A percentile compares a stretch with the other conserved stretches of the same genome.
Evolutionary conservation across 75 land plant genomes (phyloP).

Genomic region (Isoetes taiwanensis): DNA sequence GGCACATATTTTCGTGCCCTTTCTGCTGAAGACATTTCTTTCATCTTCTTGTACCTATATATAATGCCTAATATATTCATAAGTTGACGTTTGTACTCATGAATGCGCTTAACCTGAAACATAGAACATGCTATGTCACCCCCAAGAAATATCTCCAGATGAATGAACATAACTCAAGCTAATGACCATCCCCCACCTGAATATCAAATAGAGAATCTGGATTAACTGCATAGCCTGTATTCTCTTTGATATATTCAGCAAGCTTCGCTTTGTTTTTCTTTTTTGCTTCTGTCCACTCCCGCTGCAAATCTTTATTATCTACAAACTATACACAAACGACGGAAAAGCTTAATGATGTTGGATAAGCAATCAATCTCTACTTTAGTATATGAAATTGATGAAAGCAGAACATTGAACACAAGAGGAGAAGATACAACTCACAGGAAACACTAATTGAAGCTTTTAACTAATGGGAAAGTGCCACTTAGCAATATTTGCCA

Average conservation of each 20-base stretch:
- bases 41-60: constrained; percentile 91
- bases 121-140: not conserved
- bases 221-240: constrained; percentile 71
- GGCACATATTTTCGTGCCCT: constrained; percentile 58
- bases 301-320: constrained; percentile 58
- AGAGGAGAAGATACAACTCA: not conserved
- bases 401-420: not conserved
- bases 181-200: constrained; percentile 39
- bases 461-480: too few species aligned
- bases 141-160: not conserved
- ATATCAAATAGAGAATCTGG: constrained; percentile 94
- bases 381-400: too few species aligned
- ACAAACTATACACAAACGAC: constrained; percentile 73
- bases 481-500: too few species aligned
- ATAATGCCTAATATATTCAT: constrained; percentile 83
- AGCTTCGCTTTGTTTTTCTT: constrained; percentile 60
- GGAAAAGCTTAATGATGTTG: too few species aligned
- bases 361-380: too few species aligned
- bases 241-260: constrained; percentile 59
- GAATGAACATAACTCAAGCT: not conserved
- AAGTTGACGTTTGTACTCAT: constrained; percentile 93
- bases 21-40: constrained; percentile 51
- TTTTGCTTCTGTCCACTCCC: constrained; percentile 76
- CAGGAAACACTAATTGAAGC: not conserved
- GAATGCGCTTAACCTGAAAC: constrained; percentile 87